phyloP scores from a whole-genome alignment of 2,329 filamentous ascomycete species.

The Trichoderma pleuroti region DNA sequence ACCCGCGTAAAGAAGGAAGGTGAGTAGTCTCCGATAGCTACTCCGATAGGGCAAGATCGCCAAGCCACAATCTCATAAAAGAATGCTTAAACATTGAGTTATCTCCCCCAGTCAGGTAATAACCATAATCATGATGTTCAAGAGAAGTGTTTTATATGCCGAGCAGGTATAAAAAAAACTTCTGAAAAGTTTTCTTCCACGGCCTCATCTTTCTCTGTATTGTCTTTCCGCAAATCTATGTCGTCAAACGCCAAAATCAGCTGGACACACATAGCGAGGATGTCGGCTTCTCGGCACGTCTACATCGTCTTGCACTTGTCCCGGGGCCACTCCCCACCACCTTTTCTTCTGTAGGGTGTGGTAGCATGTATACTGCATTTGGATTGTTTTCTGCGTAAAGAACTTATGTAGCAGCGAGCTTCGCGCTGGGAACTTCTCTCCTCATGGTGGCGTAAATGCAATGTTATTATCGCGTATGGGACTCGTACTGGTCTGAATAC shows the following conservation, averaged over 20 bases:
- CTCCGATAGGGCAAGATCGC: not conserved
- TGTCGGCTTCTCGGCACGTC: conserved; percentile 9
- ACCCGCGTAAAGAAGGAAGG: not conserved
- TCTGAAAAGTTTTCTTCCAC: not conserved
- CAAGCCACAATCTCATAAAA: not conserved
- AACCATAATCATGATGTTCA: not conserved
- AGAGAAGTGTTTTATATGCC: not conserved
- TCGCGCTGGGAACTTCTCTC: not conserved
- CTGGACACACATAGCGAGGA: not conserved
- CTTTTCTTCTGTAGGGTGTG: not conserved
- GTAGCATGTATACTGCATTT: not conserved
- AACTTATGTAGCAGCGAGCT: not conserved
- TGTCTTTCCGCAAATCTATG: not conserved
- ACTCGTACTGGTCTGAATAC: not conserved
- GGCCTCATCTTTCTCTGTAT: not conserved
- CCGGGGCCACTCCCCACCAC: not conserved
- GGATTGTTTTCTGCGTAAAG: not conserved
- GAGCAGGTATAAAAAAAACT: not conserved
- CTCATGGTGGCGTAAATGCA: not conserved
- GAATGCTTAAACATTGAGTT: conserved; percentile 8
- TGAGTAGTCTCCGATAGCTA: not conserved
- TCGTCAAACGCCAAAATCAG: not conserved
- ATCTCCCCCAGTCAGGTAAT: not conserved
- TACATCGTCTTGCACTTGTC: not conserved
- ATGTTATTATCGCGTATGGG: not conserved